Evolutionary conservation across 2,329 filamentous ascomycete genomes (phyloP).

Genomic region (Diplocarpon mali): DNA sequence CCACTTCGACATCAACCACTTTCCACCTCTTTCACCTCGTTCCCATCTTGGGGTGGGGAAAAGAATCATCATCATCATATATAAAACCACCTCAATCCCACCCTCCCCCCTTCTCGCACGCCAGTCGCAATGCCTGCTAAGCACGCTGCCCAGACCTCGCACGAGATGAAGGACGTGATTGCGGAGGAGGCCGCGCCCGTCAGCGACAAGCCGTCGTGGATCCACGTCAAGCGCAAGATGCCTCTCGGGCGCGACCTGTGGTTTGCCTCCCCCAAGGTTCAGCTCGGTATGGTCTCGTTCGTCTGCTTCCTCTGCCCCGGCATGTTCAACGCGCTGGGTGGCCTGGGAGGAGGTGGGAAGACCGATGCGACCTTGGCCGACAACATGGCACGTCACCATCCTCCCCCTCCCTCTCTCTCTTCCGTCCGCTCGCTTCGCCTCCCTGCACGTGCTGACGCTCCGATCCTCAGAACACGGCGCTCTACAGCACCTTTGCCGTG

Average conservation of each 20-base stretch:
- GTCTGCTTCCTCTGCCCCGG: constrained; percentile 64
- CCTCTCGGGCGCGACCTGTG: constrained; percentile 38
- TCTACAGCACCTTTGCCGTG: constrained; percentile 42
- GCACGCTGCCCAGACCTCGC: too few relatives aligned
- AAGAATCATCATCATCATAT: too few relatives aligned
- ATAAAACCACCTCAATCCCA: too few relatives aligned
- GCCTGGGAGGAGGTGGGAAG: constrained; percentile 54
- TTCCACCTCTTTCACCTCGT: background rate
- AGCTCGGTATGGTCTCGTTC: constrained; percentile 60
- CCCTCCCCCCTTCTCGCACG: too few relatives aligned
- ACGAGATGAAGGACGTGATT: too few relatives aligned
- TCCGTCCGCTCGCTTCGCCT: background rate
- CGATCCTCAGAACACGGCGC: constrained; percentile 29
- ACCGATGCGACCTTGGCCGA: constrained; percentile 42
- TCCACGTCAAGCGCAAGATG: constrained; percentile 52
- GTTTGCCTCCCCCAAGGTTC: constrained; percentile 64
- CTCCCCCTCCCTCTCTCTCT: background rate
- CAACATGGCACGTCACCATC: constrained; percentile 24
- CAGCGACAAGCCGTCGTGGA: constrained; percentile 36
- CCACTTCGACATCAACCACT: background rate
- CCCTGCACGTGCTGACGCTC: background rate
- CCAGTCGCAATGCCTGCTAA: too few relatives aligned
- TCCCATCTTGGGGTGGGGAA: too few relatives aligned
- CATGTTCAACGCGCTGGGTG: constrained; percentile 59
- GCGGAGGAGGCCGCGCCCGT: background rate